A percentile compares a stretch with the other conserved stretches of the same genome.
phyloP scores from a whole-genome alignment of 495 filamentous ascomycete genomes.

The Penicillium chermesinum region DNA sequence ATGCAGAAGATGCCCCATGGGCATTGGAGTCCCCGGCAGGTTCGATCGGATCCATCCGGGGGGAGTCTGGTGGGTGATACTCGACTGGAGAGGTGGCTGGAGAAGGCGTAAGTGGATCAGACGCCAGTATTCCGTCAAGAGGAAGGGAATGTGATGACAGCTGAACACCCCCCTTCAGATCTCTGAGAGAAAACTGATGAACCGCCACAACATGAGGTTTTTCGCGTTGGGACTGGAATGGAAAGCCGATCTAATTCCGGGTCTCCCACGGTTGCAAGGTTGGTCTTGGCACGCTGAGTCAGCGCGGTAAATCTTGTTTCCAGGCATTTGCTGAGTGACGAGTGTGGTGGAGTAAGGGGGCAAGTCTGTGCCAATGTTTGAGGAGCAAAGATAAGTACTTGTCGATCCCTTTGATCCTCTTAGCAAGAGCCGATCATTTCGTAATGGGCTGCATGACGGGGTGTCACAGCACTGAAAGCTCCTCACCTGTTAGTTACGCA shows the following conservation, averaged over 20 bases:
- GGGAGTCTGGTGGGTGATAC: background rate
- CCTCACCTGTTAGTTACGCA: no score
- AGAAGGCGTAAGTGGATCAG: background rate
- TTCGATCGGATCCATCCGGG: slow-evolving; percentile 43
- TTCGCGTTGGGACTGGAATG: background rate
- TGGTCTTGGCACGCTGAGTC: slow-evolving; percentile 13
- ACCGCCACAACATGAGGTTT: slow-evolving; percentile 1
- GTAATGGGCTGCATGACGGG: background rate
- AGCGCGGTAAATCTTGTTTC: slow-evolving; percentile 16
- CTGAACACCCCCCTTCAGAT: slow-evolving; percentile 4
- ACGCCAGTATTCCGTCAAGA: background rate
- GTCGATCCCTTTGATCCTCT: slow-evolving; percentile 7
- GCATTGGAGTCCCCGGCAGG: slow-evolving; percentile 21
- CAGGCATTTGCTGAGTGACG: slow-evolving; percentile 10
- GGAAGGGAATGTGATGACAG: background rate
- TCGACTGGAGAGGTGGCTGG: background rate
- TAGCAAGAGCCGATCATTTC: background rate
- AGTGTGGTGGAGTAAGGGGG: slow-evolving; percentile 7
- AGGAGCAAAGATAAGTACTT: background rate
- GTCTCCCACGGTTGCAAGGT: no score
- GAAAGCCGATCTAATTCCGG: background rate
- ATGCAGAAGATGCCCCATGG: slow-evolving; percentile 4
- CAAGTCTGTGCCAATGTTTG: slow-evolving; percentile 2
- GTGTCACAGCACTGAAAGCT: background rate
- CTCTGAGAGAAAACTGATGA: background rate